Conservation (phyloP, 345 rosid genomes). For the Brassica incana region DNA sequence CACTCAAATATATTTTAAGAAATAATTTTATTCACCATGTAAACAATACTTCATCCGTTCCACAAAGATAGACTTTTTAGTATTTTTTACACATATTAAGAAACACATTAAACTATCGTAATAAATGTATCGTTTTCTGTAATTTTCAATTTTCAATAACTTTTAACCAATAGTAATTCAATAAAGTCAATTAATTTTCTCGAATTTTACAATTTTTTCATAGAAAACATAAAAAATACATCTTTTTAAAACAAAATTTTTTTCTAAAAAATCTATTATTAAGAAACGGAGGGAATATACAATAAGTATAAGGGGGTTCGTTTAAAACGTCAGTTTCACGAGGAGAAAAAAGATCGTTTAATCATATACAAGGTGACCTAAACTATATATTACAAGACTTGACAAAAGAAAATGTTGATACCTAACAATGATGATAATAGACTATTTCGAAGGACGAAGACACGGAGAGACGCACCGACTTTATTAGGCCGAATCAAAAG, state of each 20-base stretch:
- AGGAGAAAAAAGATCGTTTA: neutral
- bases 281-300: neutral
- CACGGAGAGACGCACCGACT: constrained; percentile 40
- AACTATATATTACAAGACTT: neutral
- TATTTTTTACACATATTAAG: no score
- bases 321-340: neutral
- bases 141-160: no score
- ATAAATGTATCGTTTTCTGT: no score
- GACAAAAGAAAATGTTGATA: constrained; percentile 6
- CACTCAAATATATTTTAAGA: neutral
- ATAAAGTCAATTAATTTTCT: no score
- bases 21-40: neutral
- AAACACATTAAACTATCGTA: no score
- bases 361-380: neutral
- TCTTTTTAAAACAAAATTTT: no score
- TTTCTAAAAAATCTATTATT: no score
- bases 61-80: no score
- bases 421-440: constrained; percentile 32
- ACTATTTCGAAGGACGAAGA: constrained; percentile 33
- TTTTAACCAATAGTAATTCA: no score
- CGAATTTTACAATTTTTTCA: no score
- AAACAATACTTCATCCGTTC: no score
- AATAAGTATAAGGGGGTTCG: neutral
- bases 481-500: constrained; percentile 34
- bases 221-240: no score